Evolutionary conservation across 208 protist species (phyloP).

Genomic region (Zelonia costaricensis): DNA sequence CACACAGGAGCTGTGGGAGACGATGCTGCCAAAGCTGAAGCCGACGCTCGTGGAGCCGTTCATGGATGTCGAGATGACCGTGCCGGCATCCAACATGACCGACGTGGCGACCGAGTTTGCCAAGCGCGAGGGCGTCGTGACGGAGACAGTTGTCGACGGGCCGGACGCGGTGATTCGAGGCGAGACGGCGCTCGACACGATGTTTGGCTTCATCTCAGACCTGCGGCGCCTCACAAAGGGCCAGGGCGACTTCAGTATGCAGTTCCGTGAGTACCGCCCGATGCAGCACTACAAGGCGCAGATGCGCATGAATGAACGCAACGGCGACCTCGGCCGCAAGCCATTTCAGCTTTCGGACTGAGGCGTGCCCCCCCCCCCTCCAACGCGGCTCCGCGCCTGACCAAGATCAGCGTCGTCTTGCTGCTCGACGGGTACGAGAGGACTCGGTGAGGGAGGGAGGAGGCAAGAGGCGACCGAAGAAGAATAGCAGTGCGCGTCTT

Average conservation of each 20-base stretch:
- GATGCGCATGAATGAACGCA: constrained; percentile 89
- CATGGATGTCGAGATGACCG: constrained; percentile 96
- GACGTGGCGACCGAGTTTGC: constrained; percentile 88
- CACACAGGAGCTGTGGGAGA: constrained; percentile 94
- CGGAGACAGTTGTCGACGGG: constrained; percentile 82
- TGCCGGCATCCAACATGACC: constrained; percentile 85
- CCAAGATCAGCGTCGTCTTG: no score
- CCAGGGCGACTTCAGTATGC: constrained; percentile 93
- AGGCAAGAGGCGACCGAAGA: no score
- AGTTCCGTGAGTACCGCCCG: constrained; percentile 91
- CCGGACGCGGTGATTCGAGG: constrained; percentile 86
- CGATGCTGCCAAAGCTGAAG: constrained; percentile 86
- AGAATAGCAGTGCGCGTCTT: no score
- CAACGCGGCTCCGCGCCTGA: no score
- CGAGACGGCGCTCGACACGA: constrained; percentile 90
- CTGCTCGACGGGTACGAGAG: no score
- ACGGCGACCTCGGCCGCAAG: constrained; percentile 77
- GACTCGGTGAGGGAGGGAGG: no score
- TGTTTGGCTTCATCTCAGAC: constrained; percentile 95
- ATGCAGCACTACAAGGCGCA: constrained; percentile 92
- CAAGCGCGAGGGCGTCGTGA: constrained; percentile 88
- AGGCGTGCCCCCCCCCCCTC: background rate
- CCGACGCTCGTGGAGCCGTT: constrained; percentile 97
- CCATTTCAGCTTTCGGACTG: constrained; percentile 62
- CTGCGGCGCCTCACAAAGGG: constrained; percentile 91